phyloP scores from a whole-genome alignment of 768 basidiomycete species.

The Lentinula aciculospora region DNA sequence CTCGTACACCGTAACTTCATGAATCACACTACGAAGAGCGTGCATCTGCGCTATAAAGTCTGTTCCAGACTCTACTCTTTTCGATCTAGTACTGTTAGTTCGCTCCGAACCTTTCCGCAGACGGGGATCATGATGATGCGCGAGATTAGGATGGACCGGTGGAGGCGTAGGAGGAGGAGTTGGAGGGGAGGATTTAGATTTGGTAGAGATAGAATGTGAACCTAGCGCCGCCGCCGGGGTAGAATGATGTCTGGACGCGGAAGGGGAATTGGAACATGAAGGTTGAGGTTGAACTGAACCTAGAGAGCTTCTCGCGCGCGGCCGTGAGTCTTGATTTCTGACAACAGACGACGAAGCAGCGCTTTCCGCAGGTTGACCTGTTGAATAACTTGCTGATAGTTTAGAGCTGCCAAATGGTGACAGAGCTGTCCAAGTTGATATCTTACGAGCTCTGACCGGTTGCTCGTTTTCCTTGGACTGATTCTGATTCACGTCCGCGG shows the following conservation, averaged over 20 bases:
- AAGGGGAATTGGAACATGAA: too few species aligned
- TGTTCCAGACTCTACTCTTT: constrained; percentile 45
- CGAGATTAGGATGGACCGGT: constrained; percentile 44
- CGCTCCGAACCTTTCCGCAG: neutral
- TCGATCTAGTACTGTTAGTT: neutral
- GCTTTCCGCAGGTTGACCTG: neutral
- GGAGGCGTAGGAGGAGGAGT: constrained; percentile 19
- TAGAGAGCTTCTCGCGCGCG: neutral
- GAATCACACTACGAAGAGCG: constrained; percentile 57
- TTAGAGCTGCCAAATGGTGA: neutral
- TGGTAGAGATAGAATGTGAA: neutral
- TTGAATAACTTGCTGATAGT: neutral
- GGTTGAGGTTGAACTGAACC: neutral
- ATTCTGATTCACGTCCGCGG: constrained; percentile 40
- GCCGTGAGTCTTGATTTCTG: neutral
- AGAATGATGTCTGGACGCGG: neutral
- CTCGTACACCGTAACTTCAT: constrained; percentile 65
- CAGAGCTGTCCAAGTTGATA: neutral
- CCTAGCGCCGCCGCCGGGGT: neutral
- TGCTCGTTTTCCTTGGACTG: constrained; percentile 21
- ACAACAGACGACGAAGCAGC: neutral
- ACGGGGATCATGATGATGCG: neutral
- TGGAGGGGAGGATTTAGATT: neutral
- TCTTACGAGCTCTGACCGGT: neutral
- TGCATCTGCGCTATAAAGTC: constrained; percentile 72